These are phyloP conservation scores for Gnaphalium uliginosum DNA, from an alignment of 129 eudicot genomes.

Conservation along the genomic window DNA sequence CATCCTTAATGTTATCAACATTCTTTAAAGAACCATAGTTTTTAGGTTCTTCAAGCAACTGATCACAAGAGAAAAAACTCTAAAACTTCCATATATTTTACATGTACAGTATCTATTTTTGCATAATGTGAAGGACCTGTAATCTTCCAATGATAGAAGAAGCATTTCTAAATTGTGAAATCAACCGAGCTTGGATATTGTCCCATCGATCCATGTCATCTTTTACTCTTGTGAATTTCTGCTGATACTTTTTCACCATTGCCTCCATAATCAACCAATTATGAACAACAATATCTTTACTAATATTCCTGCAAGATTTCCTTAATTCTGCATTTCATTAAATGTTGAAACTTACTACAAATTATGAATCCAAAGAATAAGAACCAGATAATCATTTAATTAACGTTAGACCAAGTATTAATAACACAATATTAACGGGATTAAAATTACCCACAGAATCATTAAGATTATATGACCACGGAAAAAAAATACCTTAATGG, in stretches of 20 bases:
- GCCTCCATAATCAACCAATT: slow-evolving; percentile 51
- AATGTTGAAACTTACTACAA: neutral
- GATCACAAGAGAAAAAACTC: neutral
- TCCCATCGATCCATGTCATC: slow-evolving; percentile 69
- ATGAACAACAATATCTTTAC: slow-evolving; percentile 1
- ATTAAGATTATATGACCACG: too few species aligned
- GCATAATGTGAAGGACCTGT: slow-evolving; percentile 45
- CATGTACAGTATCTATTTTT: neutral
- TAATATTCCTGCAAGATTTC: slow-evolving; percentile 8
- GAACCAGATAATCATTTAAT: neutral
- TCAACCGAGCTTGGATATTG: slow-evolving; percentile 54
- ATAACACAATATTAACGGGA: neutral
- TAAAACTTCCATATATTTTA: neutral
- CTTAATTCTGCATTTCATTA: slow-evolving; percentile 23
- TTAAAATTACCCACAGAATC: neutral
- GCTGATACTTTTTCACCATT: slow-evolving; percentile 65
- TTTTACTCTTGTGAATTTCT: slow-evolving; percentile 51
- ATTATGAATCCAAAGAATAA: neutral
- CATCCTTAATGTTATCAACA: slow-evolving; percentile 53
- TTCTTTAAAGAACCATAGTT: slow-evolving; percentile 62
- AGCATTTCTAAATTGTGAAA: slow-evolving; percentile 70
- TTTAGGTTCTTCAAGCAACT: slow-evolving; percentile 58
- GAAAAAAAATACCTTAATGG: neutral
- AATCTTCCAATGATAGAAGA: slow-evolving; percentile 74
- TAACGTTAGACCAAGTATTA: neutral